A percentile compares a stretch with the other conserved stretches of the same genome.
Evolutionary conservation across 2,329 filamentous ascomycete genomes (phyloP).

Genomic region (Ceratocystis harringtonii): DNA sequence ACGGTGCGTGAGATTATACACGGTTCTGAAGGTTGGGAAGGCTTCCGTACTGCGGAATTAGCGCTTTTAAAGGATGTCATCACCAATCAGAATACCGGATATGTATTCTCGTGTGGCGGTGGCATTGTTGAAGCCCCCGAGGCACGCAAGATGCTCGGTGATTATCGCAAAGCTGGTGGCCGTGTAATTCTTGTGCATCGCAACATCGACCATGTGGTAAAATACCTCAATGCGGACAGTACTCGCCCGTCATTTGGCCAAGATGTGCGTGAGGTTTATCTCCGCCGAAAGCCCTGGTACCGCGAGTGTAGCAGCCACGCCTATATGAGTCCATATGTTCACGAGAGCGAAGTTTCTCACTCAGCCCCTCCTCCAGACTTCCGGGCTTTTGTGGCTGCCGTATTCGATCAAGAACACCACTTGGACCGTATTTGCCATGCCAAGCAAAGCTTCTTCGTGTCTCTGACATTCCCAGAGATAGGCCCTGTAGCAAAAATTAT

Average conservation of each 20-base stretch:
- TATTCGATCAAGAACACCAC: constrained; percentile 28
- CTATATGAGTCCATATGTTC: constrained; percentile 58
- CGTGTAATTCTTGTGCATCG: constrained; percentile 78
- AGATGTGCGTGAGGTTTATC: constrained; percentile 81
- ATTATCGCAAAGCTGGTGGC: constrained; percentile 62
- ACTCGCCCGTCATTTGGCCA: constrained; percentile 83
- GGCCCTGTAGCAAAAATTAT: constrained; percentile 48
- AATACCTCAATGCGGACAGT: constrained; percentile 78
- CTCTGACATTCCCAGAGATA: constrained; percentile 68
- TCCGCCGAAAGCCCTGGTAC: constrained; percentile 78
- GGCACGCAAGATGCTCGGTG: constrained; percentile 58
- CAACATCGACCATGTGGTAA: constrained; percentile 73
- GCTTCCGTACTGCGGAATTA: constrained; percentile 68
- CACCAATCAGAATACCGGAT: constrained; percentile 54
- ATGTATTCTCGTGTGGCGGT: constrained; percentile 87
- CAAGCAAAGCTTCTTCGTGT: constrained; percentile 80
- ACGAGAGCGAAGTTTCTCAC: constrained; percentile 11
- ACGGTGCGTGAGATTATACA: constrained; percentile 79
- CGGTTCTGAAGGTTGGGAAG: constrained; percentile 61
- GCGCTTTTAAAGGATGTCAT: constrained; percentile 58
- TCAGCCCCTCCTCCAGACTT: constrained; percentile 16
- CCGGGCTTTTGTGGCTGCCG: constrained; percentile 23
- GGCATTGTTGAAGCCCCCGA: constrained; percentile 78
- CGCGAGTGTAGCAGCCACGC: constrained; percentile 86
- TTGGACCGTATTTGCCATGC: constrained; percentile 32